These are phyloP conservation scores for Rutidosis leptorrhynchoides DNA, from an alignment of 129 eudicot species.

Conservation along the genomic window DNA sequence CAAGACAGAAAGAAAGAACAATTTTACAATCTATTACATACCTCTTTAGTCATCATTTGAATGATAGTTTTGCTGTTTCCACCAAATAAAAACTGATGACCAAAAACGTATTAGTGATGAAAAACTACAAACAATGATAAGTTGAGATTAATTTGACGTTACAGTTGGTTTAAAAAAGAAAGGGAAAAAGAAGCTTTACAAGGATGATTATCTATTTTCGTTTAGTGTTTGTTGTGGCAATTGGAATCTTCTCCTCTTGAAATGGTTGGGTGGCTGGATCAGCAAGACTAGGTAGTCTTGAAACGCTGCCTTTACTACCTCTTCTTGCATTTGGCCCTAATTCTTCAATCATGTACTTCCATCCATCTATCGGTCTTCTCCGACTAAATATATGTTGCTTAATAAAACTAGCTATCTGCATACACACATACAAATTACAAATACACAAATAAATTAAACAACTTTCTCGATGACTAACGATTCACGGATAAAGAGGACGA, in stretches of 20 bases:
- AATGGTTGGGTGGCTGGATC: constrained; percentile 90
- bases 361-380: constrained; percentile 92
- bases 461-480: background rate
- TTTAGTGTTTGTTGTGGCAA: constrained; percentile 29
- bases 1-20: too few species aligned
- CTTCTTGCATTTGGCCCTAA: constrained; percentile 90
- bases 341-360: constrained; percentile 98
- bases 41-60: background rate
- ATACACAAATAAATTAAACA: constrained; percentile 2
- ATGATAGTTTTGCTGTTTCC: background rate
- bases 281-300: constrained; percentile 79
- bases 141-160: background rate
- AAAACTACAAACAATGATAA: background rate
- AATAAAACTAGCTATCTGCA: constrained; percentile 96
- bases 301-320: constrained; percentile 77
- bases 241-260: constrained; percentile 58
- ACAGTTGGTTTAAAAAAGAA: background rate
- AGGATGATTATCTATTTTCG: constrained; percentile 36
- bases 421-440: too few species aligned
- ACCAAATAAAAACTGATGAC: too few species aligned
- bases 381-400: constrained; percentile 95
- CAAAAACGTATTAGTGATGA: too few species aligned
- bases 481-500: background rate
- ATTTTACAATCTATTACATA: too few species aligned
- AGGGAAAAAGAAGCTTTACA: background rate